Conservation (phyloP, 805 yeast genomes). For the Nadsonia fulvescens region DNA sequence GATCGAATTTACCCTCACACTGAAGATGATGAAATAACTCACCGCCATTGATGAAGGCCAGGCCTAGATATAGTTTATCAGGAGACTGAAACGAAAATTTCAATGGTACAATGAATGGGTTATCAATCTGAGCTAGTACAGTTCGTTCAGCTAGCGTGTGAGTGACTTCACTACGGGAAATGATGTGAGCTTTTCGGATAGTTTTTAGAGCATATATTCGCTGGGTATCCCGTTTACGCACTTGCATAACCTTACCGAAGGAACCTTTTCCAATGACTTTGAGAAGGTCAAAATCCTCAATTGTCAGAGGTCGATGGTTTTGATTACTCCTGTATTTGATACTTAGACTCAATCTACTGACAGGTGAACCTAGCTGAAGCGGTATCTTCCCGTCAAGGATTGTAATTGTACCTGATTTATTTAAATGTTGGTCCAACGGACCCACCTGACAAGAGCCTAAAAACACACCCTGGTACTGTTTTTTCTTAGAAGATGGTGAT, state of each 20-base stretch:
- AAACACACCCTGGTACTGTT: slow-evolving; percentile 41
- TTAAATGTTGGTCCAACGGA: slow-evolving; percentile 16
- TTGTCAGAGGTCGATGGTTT: slow-evolving; percentile 39
- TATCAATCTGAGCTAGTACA: slow-evolving; percentile 78
- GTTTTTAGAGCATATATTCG: slow-evolving; percentile 91
- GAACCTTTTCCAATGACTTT: slow-evolving; percentile 97
- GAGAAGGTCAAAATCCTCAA: slow-evolving; percentile 81
- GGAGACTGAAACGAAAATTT: slow-evolving; percentile 94
- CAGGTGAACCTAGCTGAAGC: slow-evolving; percentile 16
- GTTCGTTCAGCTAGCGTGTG: slow-evolving; percentile 95
- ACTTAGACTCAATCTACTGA: slow-evolving; percentile 37
- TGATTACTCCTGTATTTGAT: slow-evolving; percentile 43
- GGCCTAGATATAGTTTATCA: slow-evolving; percentile 79
- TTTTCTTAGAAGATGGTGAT: slow-evolving; percentile 10
- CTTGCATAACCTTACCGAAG: slow-evolving; percentile 98
- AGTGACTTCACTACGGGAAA: slow-evolving; percentile 83
- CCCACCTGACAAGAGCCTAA: slow-evolving; percentile 52
- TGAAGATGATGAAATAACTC: slow-evolving; percentile 90
- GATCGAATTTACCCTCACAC: slow-evolving; percentile 71
- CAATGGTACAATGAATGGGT: slow-evolving; percentile 91
- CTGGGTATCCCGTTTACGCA: slow-evolving; percentile 83
- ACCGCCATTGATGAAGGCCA: slow-evolving; percentile 93
- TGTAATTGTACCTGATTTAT: slow-evolving; percentile 4
- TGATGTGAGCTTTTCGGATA: slow-evolving; percentile 83
- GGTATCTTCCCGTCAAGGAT: slow-evolving; percentile 10